phyloP scores from a whole-genome alignment of 2,329 filamentous ascomycete genomes.

The Berkeleyomyces basicola region DNA sequence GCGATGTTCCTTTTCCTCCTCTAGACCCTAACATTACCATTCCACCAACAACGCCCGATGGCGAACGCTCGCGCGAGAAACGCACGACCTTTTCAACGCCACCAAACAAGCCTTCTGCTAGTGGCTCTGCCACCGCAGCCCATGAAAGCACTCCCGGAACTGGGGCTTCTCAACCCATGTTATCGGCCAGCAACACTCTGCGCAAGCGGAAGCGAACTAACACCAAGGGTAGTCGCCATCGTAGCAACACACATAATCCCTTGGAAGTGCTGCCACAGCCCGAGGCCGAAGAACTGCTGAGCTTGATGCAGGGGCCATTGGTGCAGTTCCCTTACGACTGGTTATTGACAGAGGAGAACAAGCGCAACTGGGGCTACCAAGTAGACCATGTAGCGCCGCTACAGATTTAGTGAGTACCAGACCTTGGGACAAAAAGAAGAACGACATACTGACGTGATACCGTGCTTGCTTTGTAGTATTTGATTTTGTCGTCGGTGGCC shows the following conservation, averaged over 20 bases:
- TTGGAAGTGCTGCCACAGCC: conserved; percentile 62
- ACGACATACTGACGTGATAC: not conserved
- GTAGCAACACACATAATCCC: conserved; percentile 28
- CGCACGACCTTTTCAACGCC: conserved; percentile 38
- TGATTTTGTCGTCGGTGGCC: not conserved
- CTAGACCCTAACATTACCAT: conserved; percentile 24
- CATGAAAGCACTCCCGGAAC: not conserved
- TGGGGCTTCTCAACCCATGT: not conserved
- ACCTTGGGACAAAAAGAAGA: no score
- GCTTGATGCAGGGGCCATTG: conserved; percentile 70
- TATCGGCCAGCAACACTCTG: conserved; percentile 27
- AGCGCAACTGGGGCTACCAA: conserved; percentile 92
- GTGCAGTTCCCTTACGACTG: conserved; percentile 94
- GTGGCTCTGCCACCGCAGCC: not conserved
- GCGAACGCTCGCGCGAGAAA: conserved; percentile 24
- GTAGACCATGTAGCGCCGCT: conserved; percentile 90
- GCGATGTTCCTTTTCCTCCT: conserved; percentile 30
- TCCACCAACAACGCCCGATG: conserved; percentile 8
- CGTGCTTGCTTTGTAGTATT: not conserved
- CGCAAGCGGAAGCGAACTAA: conserved; percentile 50
- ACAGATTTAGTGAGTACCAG: conserved; percentile 71
- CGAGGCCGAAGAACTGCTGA: conserved; percentile 68
- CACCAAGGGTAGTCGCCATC: conserved; percentile 50
- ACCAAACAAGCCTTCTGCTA: conserved; percentile 30
- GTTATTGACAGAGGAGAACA: conserved; percentile 78